Evolutionary conservation across 2,329 filamentous ascomycete genomes (phyloP), one percentile per base, ranked within the genome.

Genomic region (Trichoderma asperellum): DNA sequence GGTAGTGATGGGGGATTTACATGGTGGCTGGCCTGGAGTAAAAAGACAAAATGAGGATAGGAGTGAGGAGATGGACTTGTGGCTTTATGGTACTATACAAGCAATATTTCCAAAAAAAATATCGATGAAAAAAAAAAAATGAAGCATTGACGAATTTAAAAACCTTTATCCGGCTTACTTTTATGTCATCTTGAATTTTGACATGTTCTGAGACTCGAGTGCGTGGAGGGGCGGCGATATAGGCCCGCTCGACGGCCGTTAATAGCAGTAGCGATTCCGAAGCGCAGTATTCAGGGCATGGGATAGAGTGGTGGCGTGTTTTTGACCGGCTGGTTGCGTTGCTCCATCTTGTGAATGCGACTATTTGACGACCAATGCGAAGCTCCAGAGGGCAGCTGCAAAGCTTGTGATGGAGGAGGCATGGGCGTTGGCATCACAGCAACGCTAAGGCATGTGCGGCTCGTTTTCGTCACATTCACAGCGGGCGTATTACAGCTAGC

Each of bases 11-110:
- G 47, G 58, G 21, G 37, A 24, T 35, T 49, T 16, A 27, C 43
- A 52, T 68, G 56, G 56, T 35, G 64, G 34, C 64, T 21, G 47
- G 24, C 56, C 24, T 55, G 58, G 52, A 21, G 63, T 40, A 43
- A 66, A 43, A 66, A 64, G 34, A 58, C 47, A 56, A 56, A 57
- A 11, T 24, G 55, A 56, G 55, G 56, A 52, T 35, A 43, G 40
- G 57, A 68, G 65, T 24, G 43, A 68, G 47, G 56, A 55, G 65
- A 68, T 43, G 56, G 63, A 32, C 24, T 55, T 55, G 65, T 35
- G 35, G 59, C 49, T 60, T 68, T 47, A 68, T 61, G 37, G 65
- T 32, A 55, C 18, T 43, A 43, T 40, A 61, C 34, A 37, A 55
- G 47, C 65, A 61, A 61, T 68, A 61, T 61, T 53, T 67, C 55